phyloP scores from a whole-genome alignment of 2,329 filamentous ascomycete species.

The Apiospora sp. region DNA sequence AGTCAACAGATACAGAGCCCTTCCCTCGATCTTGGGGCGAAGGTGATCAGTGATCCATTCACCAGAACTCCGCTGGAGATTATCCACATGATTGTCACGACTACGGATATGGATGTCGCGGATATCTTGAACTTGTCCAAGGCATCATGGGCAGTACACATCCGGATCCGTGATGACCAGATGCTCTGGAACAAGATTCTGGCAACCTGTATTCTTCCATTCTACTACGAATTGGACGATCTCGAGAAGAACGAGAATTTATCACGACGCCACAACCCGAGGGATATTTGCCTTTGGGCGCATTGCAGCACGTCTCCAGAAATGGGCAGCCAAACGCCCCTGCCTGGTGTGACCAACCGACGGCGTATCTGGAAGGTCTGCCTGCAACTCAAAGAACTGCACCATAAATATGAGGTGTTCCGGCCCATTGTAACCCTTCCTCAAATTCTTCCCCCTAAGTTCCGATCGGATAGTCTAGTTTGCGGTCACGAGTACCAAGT shows the following conservation, averaged over 20 bases:
- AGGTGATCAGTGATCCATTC: neutral
- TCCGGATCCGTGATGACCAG: neutral
- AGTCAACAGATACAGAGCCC: too few relatives aligned
- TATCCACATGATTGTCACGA: neutral
- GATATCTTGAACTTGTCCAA: neutral
- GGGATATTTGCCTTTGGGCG: neutral
- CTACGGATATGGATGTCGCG: neutral
- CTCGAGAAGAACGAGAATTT: neutral
- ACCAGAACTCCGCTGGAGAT: neutral
- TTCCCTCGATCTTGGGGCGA: neutral
- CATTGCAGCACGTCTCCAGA: neutral
- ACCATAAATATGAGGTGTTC: neutral
- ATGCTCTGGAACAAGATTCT: neutral
- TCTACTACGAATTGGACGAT: neutral
- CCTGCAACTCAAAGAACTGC: neutral
- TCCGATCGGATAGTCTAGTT: neutral
- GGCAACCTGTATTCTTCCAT: neutral
- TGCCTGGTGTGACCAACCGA: neutral
- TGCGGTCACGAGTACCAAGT: neutral
- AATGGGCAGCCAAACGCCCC: neutral
- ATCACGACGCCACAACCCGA: neutral
- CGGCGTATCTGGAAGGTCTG: neutral
- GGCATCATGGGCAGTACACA: neutral
- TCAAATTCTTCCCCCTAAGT: neutral
- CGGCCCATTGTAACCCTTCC: neutral